Evolutionary conservation across 768 basidiomycete species (phyloP), one percentile per base, ranked within the genome.

Genomic region (Sporobolomyces phaffii): DNA sequence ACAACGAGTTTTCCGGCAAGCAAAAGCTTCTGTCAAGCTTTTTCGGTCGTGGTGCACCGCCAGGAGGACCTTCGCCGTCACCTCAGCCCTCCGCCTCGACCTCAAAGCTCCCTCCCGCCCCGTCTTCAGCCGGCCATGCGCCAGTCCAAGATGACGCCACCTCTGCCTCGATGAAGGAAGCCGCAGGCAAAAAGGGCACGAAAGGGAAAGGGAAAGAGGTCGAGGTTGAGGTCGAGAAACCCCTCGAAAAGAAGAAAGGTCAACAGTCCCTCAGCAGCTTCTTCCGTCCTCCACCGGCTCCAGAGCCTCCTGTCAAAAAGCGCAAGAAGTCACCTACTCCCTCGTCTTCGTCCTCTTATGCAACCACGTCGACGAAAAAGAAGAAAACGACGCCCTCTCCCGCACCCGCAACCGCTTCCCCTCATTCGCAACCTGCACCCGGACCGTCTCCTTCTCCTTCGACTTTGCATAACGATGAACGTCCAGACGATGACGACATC

Each of bases 1-100:
- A 89, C 87, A 85, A 88, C 62, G 92, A 97, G 77, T 89, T 87
- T 76, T 88, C 87, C 10, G 86, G 87, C 29, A 90, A 88, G 77
- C 94, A 98, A 78, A 87, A 81, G 52, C 79, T 86, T 34, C 80
- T 98, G 20, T 86, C 86, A 40, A 85, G 82, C 41, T 98, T 98
- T 80, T 99, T 98, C 73, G 83, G 81, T 10, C 78, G 78, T 33
- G 13, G 24, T 47, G 20, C 56, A 40, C 9, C 52, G 1, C 22
- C 64, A 26, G 28, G 3, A 11, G 50, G 50, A 31, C 45, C 61
- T 6, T 49, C 61, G 5, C 50, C 53, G 3, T 69, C 65, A 36
- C 62, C 47, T 44, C 56, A 58, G 45, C 63, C 64, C 13, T 43
- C 41, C 65, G 41, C 72, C 41, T 58, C 51, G 10, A 58, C 44